Evolutionary conservation across 2,329 filamentous ascomycete genomes (phyloP).

Genomic region (Botryosphaeria dothidea): DNA sequence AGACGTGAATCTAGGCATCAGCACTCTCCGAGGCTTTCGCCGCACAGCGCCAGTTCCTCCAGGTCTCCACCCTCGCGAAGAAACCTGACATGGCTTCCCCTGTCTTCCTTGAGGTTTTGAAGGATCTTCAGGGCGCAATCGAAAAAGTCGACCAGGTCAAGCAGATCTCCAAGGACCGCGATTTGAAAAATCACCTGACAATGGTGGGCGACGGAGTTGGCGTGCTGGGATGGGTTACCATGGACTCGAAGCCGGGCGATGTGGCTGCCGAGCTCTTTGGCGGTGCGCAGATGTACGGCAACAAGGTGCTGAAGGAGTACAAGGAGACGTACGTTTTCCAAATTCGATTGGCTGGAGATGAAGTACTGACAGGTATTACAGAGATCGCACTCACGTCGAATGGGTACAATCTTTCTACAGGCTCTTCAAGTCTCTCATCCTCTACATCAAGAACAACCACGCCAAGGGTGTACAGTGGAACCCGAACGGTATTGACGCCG

Average conservation of each 20-base stretch:
- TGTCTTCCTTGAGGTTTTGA: constrained; percentile 74
- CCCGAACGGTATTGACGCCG: constrained; percentile 69
- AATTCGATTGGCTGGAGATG: background rate
- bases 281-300: constrained; percentile 90
- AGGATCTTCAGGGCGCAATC: constrained; percentile 82
- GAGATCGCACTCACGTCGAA: constrained; percentile 63
- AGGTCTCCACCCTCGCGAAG: constrained; percentile 86
- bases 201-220: constrained; percentile 89
- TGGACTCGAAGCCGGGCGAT: constrained; percentile 77
- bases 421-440: constrained; percentile 79
- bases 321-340: constrained; percentile 68
- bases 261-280: constrained; percentile 81
- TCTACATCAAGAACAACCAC: constrained; percentile 84
- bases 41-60: constrained; percentile 83
- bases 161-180: constrained; percentile 75
- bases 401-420: constrained; percentile 94
- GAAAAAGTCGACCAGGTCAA: constrained; percentile 77
- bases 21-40: constrained; percentile 69
- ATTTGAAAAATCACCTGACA: constrained; percentile 78
- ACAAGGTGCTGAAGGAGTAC: constrained; percentile 86
- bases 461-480: constrained; percentile 85
- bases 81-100: constrained; percentile 78
- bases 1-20: constrained; percentile 46
- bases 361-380: background rate
- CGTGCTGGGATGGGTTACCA: constrained; percentile 85